Evolutionary conservation across 192 early-diverging fungal species (phyloP).

Genomic region (Coemansia biformis): DNA sequence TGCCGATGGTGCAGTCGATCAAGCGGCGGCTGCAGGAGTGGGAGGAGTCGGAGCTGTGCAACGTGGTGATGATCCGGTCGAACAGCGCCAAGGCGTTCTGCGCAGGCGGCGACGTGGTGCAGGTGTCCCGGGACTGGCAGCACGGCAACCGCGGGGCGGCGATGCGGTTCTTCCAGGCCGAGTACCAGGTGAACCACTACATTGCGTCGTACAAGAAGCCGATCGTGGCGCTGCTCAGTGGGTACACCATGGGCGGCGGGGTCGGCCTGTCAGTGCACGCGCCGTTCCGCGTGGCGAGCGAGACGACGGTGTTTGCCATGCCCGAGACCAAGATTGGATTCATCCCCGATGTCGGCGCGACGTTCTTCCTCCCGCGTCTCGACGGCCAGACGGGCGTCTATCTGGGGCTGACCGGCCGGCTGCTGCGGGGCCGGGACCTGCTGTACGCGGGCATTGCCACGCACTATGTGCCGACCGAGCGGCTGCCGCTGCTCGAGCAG

Average conservation of each 20-base stretch:
- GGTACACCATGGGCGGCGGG: constrained; percentile 95
- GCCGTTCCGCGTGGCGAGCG: constrained; percentile 93
- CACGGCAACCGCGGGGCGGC: constrained; percentile 41
- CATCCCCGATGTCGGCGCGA: constrained; percentile 94
- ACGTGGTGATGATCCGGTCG: constrained; percentile 79
- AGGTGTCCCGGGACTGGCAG: constrained; percentile 50
- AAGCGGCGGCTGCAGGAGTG: constrained; percentile 77
- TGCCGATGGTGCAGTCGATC: constrained; percentile 79
- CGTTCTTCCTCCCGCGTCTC: constrained; percentile 89
- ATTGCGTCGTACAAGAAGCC: constrained; percentile 87
- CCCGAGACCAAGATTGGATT: constrained; percentile 95
- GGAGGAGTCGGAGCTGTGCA: constrained; percentile 80
- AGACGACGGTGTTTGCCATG: constrained; percentile 95
- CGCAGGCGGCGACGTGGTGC: constrained; percentile 79
- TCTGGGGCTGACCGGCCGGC: constrained; percentile 80
- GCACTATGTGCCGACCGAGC: constrained; percentile 87
- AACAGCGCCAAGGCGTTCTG: constrained; percentile 78
- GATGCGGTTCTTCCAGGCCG: constrained; percentile 80
- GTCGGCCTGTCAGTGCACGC: constrained; percentile 93
- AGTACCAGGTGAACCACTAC: constrained; percentile 89
- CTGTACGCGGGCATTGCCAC: constrained; percentile 93
- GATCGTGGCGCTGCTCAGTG: constrained; percentile 81
- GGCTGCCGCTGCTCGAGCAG: constrained; percentile 71
- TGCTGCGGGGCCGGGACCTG: constrained; percentile 76
- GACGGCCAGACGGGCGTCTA: constrained; percentile 94